Evolutionary conservation across 2,329 filamentous ascomycete genomes (phyloP), one percentile per base, ranked within the genome.

Genomic region (Ilyonectria mors-panacis): DNA sequence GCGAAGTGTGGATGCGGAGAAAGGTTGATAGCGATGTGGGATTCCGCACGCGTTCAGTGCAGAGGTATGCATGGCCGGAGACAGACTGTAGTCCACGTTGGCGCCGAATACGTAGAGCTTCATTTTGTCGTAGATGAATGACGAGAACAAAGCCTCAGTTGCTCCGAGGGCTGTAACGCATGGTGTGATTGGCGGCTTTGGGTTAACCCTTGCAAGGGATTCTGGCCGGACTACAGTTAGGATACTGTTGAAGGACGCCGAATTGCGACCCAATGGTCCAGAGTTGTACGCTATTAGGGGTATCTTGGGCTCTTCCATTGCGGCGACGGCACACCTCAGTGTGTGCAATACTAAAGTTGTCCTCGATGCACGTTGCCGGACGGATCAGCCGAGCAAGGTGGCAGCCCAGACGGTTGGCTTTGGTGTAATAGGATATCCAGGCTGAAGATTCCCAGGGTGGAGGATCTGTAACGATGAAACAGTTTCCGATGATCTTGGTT

Each of bases 51-150:
- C 87, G 59, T 85, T 83, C 65, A 93, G 89, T 0, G 92, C 92
- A 6, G 90, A 85, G 61, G 90, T 93, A 77, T 95, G 92, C 92
- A 94, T 94, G 7, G 91, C 90, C 1, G 93, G 92, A 0, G 92
- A 94, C 63, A 94, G 78, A 76, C 91, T 94, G 81, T 93, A 93
- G 56, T 86, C 88, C 10, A 93, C 89, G 62, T 91, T 91, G 61
- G 88, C 90, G n/a, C 93, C 93, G 57, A 94, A 88, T 37, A 94
- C 91, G 71, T 92, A 93, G 61, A 93, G 89, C 56, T 91, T 89
- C 84, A 94, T 89, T 0, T 90, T 85, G 45, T 94, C 90, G 58
- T 90, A 87, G 1, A 91, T 84, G 65, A 92, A 92, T 1, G 88
- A 90, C 4, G 89, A 85, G 73, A 90, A 93, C 0, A 94, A 84